phyloP scores from a whole-genome alignment of 495 filamentous ascomycete genomes.

The Jackrogersella minutella region DNA sequence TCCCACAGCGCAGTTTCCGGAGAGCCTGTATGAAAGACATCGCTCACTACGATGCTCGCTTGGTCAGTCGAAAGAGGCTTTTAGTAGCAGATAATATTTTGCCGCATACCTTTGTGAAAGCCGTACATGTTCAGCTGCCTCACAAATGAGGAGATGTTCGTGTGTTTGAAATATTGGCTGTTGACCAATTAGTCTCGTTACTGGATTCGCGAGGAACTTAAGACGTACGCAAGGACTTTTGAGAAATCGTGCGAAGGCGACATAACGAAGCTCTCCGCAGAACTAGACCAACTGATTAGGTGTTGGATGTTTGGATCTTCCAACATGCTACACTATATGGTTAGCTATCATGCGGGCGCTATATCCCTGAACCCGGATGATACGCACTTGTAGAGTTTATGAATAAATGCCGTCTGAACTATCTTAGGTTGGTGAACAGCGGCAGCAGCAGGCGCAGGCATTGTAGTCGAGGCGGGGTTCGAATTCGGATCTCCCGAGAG shows the following conservation, averaged over 20 bases:
- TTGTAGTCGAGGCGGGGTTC: constrained; percentile 43
- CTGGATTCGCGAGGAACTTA: background rate
- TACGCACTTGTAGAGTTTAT: constrained; percentile 97
- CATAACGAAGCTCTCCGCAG: constrained; percentile 98
- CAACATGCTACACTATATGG: constrained; percentile 75
- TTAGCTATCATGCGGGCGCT: constrained; percentile 48
- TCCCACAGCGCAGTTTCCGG: constrained; percentile 97
- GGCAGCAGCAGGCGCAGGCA: constrained; percentile 69
- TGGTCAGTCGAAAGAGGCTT: constrained; percentile 14
- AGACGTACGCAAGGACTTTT: constrained; percentile 91
- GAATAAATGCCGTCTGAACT: constrained; percentile 98
- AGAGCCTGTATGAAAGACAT: constrained; percentile 97
- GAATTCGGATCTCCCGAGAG: constrained; percentile 44
- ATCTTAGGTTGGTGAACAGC: constrained; percentile 96
- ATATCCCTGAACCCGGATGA: constrained; percentile 9
- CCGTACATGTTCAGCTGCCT: constrained; percentile 99
- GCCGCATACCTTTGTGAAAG: constrained; percentile 91
- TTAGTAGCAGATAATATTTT: constrained; percentile 7
- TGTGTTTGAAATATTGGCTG: constrained; percentile 98
- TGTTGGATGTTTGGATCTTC: constrained; percentile 93
- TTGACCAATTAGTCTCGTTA: constrained; percentile 28
- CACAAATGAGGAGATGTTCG: constrained; percentile 98
- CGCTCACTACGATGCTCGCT: constrained; percentile 73
- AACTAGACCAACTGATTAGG: constrained; percentile 92
- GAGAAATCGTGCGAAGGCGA: constrained; percentile 97